A percentile compares a stretch with the other conserved stretches of the same genome.
These are phyloP conservation scores for Mucor velutinosus DNA, from an alignment of 371 early-diverging fungal species.

Conservation along the genomic window DNA sequence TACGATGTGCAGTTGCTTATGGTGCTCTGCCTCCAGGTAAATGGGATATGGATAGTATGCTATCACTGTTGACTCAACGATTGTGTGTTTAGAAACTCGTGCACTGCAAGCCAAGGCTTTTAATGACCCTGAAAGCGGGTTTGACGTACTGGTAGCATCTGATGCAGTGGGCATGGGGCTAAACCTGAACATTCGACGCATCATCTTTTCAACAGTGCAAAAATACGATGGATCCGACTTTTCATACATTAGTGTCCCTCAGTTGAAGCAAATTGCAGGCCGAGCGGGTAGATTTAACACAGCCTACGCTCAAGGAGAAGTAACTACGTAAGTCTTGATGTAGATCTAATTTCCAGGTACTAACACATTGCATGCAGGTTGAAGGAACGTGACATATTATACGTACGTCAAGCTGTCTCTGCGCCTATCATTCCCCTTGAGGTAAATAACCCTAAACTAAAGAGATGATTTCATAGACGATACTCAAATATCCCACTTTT, in stretches of 20 bases:
- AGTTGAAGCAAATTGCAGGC: conserved; percentile 94
- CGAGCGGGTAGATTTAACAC: conserved; percentile 91
- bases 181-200: conserved; percentile 90
- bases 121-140: conserved; percentile 80
- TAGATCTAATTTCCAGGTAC: conserved; percentile 8
- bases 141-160: conserved; percentile 89
- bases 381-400: conserved; percentile 25
- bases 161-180: conserved; percentile 98
- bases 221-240: conserved; percentile 79
- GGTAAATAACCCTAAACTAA: conserved; percentile 16
- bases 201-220: conserved; percentile 74
- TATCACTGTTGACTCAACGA: background rate
- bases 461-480: background rate
- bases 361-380: conserved; percentile 19
- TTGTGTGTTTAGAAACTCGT: conserved; percentile 68
- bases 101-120: conserved; percentile 88
- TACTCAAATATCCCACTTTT: background rate
- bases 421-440: conserved; percentile 33
- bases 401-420: conserved; percentile 35
- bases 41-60: background rate
- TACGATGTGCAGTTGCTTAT: conserved; percentile 91
- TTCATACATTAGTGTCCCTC: conserved; percentile 65
- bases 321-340: conserved; percentile 58
- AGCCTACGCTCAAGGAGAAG: conserved; percentile 62
- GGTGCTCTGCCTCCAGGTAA: conserved; percentile 88